These are phyloP conservation scores for Candida palmyrensis DNA, from an alignment of 805 yeast genomes.

Conservation along the genomic window DNA sequence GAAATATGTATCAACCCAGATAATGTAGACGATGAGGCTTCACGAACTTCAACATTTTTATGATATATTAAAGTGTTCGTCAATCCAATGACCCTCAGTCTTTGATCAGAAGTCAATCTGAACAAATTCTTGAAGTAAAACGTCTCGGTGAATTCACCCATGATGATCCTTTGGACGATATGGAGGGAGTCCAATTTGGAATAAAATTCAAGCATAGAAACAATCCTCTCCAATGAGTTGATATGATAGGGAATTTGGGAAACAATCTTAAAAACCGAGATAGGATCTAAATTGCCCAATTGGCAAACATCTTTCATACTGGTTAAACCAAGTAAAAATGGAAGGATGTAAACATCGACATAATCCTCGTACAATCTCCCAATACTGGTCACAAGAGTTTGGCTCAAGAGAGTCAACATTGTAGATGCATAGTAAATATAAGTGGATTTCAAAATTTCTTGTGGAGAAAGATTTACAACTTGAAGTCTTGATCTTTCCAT, in stretches of 20 bases:
- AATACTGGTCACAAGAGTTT: conserved; percentile 48
- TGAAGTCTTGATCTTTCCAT: conserved; percentile 40
- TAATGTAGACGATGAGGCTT: conserved; percentile 65
- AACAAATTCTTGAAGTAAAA: conserved; percentile 67
- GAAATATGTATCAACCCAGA: conserved; percentile 72
- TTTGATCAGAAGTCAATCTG: conserved; percentile 43
- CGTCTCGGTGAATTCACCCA: conserved; percentile 66
- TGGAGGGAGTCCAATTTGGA: conserved; percentile 20
- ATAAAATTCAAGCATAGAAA: conserved; percentile 37
- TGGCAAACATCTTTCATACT: conserved; percentile 78
- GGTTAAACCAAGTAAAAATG: conserved; percentile 61
- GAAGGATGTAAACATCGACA: conserved; percentile 49
- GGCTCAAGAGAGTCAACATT: conserved; percentile 52
- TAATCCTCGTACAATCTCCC: conserved; percentile 50
- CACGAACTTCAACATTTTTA: conserved; percentile 69
- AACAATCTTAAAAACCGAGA: conserved; percentile 36
- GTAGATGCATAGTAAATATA: conserved; percentile 67
- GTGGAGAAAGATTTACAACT: conserved; percentile 38
- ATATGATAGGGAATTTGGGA: conserved; percentile 36
- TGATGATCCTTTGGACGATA: conserved; percentile 51
- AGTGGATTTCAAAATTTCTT: conserved; percentile 51
- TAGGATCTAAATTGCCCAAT: conserved; percentile 55
- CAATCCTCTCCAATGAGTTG: conserved; percentile 17
- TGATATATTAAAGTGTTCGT: conserved; percentile 53
- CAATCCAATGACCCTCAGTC: conserved; percentile 44